A percentile compares a stretch with the other conserved stretches of the same genome.
Conservation (phyloP, 2,329 filamentous ascomycete species). For the Tolypocladium cylindrosporum region DNA sequence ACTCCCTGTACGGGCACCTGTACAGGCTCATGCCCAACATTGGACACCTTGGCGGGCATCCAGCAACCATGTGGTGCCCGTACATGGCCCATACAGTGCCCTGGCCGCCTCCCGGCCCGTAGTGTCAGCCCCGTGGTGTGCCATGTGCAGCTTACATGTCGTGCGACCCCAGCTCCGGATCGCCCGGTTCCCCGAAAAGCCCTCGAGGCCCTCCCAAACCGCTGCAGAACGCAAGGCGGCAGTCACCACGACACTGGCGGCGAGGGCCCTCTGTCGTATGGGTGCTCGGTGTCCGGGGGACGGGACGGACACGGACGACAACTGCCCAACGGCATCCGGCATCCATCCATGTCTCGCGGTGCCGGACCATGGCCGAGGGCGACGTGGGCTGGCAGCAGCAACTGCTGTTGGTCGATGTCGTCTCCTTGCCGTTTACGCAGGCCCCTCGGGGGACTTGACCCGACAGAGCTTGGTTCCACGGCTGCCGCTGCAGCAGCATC, state of each 20-base stretch:
- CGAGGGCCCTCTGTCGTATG: neutral
- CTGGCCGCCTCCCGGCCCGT: too few relatives aligned
- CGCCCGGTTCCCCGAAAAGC: neutral
- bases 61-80: neutral
- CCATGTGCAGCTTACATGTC: neutral
- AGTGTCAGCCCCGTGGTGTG: neutral
- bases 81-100: neutral
- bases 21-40: neutral
- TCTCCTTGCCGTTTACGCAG: neutral
- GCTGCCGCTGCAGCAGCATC: neutral
- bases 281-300: neutral
- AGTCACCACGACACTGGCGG: neutral
- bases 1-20: neutral
- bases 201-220: neutral
- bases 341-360: neutral
- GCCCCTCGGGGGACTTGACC: neutral
- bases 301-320: neutral
- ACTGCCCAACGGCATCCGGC: neutral
- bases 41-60: neutral
- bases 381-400: neutral
- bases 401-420: neutral
- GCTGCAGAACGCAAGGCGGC: neutral
- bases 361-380: neutral
- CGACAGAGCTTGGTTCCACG: neutral
- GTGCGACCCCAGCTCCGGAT: constrained; percentile 1